Conservation (phyloP, 805 yeast genomes). For the Geotrichum ghanense region DNA sequence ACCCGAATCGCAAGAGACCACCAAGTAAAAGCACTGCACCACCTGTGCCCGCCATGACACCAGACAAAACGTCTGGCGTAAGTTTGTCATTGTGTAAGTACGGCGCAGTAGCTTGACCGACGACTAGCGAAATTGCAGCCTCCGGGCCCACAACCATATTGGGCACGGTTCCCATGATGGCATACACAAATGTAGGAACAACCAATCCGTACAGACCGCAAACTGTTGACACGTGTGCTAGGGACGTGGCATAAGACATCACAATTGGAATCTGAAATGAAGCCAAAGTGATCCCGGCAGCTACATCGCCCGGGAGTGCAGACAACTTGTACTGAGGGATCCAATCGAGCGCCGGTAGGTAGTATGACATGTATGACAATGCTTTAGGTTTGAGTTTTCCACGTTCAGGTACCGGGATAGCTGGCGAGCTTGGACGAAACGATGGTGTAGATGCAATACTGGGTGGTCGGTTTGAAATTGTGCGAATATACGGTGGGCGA, state of each 20-base stretch:
- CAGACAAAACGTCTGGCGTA: constrained; percentile 45
- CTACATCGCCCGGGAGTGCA: constrained; percentile 45
- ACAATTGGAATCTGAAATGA: constrained; percentile 87
- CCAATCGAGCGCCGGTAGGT: constrained; percentile 49
- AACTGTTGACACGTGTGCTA: constrained; percentile 74
- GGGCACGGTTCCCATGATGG: constrained; percentile 76
- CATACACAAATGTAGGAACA: constrained; percentile 67
- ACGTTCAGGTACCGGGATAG: background rate
- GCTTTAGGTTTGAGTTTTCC: constrained; percentile 8
- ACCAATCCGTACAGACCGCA: constrained; percentile 70
- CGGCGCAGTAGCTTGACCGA: constrained; percentile 69
- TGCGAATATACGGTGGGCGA: background rate
- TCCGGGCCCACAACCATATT: constrained; percentile 88
- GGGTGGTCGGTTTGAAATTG: background rate
- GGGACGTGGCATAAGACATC: constrained; percentile 69
- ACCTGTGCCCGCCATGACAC: constrained; percentile 59
- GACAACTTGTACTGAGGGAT: constrained; percentile 30
- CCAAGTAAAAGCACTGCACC: constrained; percentile 63
- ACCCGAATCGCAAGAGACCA: constrained; percentile 79
- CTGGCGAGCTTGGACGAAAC: background rate
- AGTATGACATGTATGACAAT: constrained; percentile 33
- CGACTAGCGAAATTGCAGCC: constrained; percentile 72
- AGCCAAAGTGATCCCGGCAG: constrained; percentile 81
- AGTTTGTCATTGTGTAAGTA: constrained; percentile 16
- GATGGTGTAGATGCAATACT: background rate